These are phyloP conservation scores for Malassezia slooffiae DNA, from an alignment of 1,284 basidiomycete species.

Conservation along the genomic window DNA sequence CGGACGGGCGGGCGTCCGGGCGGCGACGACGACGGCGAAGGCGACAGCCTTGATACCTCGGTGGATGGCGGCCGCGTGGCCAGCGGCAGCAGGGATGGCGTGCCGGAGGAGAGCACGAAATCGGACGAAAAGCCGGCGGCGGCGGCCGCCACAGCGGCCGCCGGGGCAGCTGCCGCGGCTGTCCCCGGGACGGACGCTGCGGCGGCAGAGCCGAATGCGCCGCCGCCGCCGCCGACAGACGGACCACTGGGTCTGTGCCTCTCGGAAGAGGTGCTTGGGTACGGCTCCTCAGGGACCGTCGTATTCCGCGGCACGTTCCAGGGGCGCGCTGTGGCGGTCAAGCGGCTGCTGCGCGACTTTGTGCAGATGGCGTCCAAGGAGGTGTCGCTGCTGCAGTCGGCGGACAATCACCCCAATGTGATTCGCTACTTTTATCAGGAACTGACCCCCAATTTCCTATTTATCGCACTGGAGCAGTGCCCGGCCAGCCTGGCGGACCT, in stretches of 20 bases:
- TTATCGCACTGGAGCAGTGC: constrained; percentile 92
- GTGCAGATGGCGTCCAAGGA: constrained; percentile 88
- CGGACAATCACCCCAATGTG: constrained; percentile 92
- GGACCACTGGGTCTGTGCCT: constrained; percentile 12
- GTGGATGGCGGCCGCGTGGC: no score
- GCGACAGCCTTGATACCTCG: no score
- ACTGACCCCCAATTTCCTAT: constrained; percentile 63
- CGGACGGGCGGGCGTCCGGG: constrained; percentile 51
- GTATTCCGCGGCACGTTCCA: constrained; percentile 88
- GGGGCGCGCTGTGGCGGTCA: constrained; percentile 89
- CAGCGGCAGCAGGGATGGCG: no score
- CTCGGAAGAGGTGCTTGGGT: constrained; percentile 51
- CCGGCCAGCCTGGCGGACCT: constrained; percentile 87
- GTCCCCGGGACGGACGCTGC: neutral
- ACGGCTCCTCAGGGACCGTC: constrained; percentile 90
- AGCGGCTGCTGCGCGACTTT: constrained; percentile 87
- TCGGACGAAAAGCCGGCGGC: neutral
- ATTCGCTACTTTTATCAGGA: constrained; percentile 96
- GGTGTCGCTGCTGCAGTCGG: constrained; percentile 78
- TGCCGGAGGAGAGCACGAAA: no score
- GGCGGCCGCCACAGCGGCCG: neutral
- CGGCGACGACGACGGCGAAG: constrained; percentile 47
- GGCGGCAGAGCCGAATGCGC: neutral
- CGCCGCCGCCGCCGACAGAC: constrained; percentile 6
- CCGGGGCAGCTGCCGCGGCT: neutral